Conservation (phyloP, 495 filamentous ascomycete species). For the Penicillium desertorum region DNA sequence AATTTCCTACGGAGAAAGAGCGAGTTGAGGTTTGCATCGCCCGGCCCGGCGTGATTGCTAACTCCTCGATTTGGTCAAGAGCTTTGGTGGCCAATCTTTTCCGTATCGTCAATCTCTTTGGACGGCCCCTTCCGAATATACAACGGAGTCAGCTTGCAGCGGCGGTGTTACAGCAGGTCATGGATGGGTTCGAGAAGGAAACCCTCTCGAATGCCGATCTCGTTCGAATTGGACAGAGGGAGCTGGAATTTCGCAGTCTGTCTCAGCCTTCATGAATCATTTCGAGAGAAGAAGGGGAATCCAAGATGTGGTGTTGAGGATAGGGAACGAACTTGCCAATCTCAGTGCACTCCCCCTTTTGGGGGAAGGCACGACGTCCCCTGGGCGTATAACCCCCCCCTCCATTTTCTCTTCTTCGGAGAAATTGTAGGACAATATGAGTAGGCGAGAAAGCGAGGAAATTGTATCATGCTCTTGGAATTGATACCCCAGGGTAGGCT, state of each 20-base stretch:
- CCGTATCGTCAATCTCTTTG: conserved; percentile 11
- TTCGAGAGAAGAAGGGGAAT: neutral
- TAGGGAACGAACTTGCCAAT: too few species aligned
- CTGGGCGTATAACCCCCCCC: too few species aligned
- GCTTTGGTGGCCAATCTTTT: conserved; percentile 9
- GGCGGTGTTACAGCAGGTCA: conserved; percentile 43
- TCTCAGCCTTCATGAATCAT: neutral
- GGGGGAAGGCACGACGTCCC: too few species aligned
- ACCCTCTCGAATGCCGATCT: conserved; percentile 48
- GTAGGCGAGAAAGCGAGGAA: too few species aligned
- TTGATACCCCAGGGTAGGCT: too few species aligned
- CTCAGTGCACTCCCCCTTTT: too few species aligned
- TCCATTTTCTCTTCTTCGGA: too few species aligned
- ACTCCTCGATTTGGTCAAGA: conserved; percentile 14
- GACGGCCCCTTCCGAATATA: conserved; percentile 32
- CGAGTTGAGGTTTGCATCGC: conserved; percentile 39
- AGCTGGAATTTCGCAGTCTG: neutral
- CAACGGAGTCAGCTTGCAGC: conserved; percentile 40
- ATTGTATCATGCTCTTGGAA: too few species aligned
- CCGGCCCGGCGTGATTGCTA: conserved; percentile 35
- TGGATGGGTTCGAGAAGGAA: conserved; percentile 49
- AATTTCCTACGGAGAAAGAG: conserved; percentile 36
- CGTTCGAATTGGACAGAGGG: conserved; percentile 35
- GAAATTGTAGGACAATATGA: too few species aligned
- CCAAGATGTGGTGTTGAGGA: too few species aligned